These are phyloP conservation scores for Komagataella pastoris DNA, from an alignment of 805 yeast genomes.

Conservation along the genomic window DNA sequence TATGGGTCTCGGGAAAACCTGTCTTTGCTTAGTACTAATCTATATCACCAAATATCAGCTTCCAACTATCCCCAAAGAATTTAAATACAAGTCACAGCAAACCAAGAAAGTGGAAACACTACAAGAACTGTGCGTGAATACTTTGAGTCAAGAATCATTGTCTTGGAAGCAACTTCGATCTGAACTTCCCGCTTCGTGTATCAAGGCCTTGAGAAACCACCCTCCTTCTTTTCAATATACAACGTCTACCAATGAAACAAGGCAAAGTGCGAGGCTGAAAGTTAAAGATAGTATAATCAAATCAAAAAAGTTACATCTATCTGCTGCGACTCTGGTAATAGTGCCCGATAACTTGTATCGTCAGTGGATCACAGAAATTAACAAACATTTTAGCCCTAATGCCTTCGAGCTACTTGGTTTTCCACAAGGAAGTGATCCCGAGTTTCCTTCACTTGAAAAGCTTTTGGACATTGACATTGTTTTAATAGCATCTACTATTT, in stretches of 20 bases:
- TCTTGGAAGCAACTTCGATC: slow-evolving; percentile 41
- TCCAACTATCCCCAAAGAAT: slow-evolving; percentile 27
- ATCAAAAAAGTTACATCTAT: slow-evolving; percentile 23
- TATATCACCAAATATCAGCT: slow-evolving; percentile 41
- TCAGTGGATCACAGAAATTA: slow-evolving; percentile 51
- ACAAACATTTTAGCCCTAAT: slow-evolving; percentile 33
- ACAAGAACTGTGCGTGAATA: slow-evolving; percentile 26
- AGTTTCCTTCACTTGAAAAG: slow-evolving; percentile 17
- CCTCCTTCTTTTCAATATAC: slow-evolving; percentile 31
- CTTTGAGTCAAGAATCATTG: slow-evolving; percentile 31
- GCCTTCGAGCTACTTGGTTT: slow-evolving; percentile 23
- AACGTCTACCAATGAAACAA: background rate
- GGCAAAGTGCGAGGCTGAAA: slow-evolving; percentile 8
- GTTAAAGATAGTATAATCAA: slow-evolving; percentile 3
- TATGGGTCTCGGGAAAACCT: slow-evolving; percentile 58
- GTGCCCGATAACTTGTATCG: slow-evolving; percentile 55
- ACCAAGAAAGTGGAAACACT: slow-evolving; percentile 11
- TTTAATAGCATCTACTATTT: slow-evolving; percentile 31
- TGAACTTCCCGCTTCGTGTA: slow-evolving; percentile 30
- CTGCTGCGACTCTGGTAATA: slow-evolving; percentile 42
- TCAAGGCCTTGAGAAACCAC: slow-evolving; percentile 16
- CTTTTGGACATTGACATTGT: slow-evolving; percentile 38
- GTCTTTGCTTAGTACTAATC: slow-evolving; percentile 43
- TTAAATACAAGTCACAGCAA: slow-evolving; percentile 2
- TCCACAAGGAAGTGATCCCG: slow-evolving; percentile 5